Conservation (phyloP, 176 grass and related monocot genomes). For the Elaeis guineensis region DNA sequence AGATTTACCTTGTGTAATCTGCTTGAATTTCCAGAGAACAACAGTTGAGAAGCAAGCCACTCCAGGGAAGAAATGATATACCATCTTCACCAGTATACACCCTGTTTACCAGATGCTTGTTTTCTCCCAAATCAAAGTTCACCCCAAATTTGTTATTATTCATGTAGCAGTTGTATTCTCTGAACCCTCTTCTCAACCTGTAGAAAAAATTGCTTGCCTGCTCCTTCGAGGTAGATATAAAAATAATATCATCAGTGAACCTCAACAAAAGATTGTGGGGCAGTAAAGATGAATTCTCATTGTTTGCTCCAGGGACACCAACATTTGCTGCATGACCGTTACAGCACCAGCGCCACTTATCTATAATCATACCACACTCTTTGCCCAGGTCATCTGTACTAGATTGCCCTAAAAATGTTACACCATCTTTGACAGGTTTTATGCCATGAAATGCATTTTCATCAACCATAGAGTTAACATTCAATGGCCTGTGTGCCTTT, state of each 20-base stretch:
- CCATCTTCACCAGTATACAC: constrained; percentile 64
- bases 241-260: constrained; percentile 84
- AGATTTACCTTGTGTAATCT: constrained; percentile 79
- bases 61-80: constrained; percentile 81
- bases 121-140: constrained; percentile 50
- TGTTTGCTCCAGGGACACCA: not conserved
- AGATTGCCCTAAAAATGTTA: too few relatives aligned
- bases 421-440: too few relatives aligned
- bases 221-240: constrained; percentile 69
- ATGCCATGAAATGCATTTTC: too few relatives aligned
- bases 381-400: not conserved
- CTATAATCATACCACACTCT: too few relatives aligned
- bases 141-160: constrained; percentile 66
- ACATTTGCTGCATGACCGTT: not conserved
- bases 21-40: constrained; percentile 89
- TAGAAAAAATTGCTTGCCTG: constrained; percentile 54
- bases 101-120: constrained; percentile 31
- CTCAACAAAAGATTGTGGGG: constrained; percentile 55
- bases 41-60: constrained; percentile 90
- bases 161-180: constrained; percentile 74
- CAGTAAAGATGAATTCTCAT: not conserved
- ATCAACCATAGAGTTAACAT: not conserved
- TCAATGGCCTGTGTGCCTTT: not conserved
- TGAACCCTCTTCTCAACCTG: constrained; percentile 62
- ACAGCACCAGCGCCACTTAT: too few relatives aligned